These are phyloP conservation scores for Puya raimondii DNA, from an alignment of 176 grass and related monocot species.

Conservation along the genomic window DNA sequence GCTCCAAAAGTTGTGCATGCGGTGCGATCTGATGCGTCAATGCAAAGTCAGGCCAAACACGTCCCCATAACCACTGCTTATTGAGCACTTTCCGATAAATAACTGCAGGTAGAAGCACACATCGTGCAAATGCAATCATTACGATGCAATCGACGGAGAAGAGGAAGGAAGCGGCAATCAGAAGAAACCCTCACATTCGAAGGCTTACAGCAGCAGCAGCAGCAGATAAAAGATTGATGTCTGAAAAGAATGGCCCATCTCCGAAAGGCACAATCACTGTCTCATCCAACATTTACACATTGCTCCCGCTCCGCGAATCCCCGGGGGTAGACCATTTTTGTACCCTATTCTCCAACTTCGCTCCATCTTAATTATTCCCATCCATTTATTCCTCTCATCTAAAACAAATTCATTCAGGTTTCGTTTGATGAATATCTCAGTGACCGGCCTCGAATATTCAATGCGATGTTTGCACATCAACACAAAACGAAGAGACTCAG, in stretches of 20 bases:
- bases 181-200: too few species aligned
- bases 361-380: background rate
- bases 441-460: conserved; percentile 53
- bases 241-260: background rate
- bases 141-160: background rate
- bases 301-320: conserved; percentile 52
- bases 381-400: background rate
- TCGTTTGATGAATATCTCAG: conserved; percentile 71
- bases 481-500: conserved; percentile 43
- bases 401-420: conserved; percentile 19
- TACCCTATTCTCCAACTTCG: background rate
- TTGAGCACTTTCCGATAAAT: background rate
- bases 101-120: background rate
- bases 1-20: too few species aligned
- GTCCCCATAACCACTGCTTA: background rate
- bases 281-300: conserved; percentile 55
- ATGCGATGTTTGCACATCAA: conserved; percentile 77
- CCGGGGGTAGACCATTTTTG: conserved; percentile 40
- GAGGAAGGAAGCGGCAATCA: background rate
- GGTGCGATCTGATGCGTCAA: too few species aligned
- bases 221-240: too few species aligned
- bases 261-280: conserved; percentile 38
- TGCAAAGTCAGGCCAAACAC: too few species aligned
- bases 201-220: too few species aligned
- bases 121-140: background rate